Base-by-base conservation (phyloP, 1,139 yeast species). In the Debaryomyces fabryi region DNA sequence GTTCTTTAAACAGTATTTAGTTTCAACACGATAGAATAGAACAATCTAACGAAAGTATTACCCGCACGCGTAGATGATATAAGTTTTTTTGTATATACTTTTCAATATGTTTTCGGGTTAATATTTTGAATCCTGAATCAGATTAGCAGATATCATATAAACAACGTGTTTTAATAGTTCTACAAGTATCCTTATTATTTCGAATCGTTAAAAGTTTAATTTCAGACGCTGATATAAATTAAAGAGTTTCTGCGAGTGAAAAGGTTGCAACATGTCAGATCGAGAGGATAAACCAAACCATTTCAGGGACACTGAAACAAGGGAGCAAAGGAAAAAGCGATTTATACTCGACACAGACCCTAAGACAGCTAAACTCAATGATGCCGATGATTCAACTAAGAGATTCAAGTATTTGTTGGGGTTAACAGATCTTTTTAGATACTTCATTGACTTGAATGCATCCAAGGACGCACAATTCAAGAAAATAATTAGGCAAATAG, bases 341-440 rank as follows among this genome's bases (percentile, higher is more conserved):
- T 85, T 71, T 58, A 57, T 85, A 6, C 65, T 85, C 21, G 65
- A 73, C 24, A 68, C 71, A 5, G 85, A 81, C 51, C 81, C 84
- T 9, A 76, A 76, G 52, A 68, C 72, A 9, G 90, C 87, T 42
- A 72, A 78, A 44, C 69, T 70, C 34, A 77, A 76, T 47, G 89
- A 86, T 59, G 76, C 76, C 18, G 83, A 79, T 49, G 96, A 88
- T 59, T 83, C 96, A 1, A 82, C 91, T 8, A 83, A 78, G 57
- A 74, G 98, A 51, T 90, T 90, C 75, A 85, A 85, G 60, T 89
- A 92, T 62, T 74, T 93, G 44, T 71, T 93, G 45, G 91, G 96
- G 0, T 72, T 92, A 42, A 88, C 96, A 6, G 95, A 90, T 46
- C 71, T 92, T 51, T 93, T 93, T 63, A 83, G 96, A 46, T 92